Evolutionary conservation across 2,329 filamentous ascomycete species (phyloP).

Genomic region (Calonectria pseudoturangicola): DNA sequence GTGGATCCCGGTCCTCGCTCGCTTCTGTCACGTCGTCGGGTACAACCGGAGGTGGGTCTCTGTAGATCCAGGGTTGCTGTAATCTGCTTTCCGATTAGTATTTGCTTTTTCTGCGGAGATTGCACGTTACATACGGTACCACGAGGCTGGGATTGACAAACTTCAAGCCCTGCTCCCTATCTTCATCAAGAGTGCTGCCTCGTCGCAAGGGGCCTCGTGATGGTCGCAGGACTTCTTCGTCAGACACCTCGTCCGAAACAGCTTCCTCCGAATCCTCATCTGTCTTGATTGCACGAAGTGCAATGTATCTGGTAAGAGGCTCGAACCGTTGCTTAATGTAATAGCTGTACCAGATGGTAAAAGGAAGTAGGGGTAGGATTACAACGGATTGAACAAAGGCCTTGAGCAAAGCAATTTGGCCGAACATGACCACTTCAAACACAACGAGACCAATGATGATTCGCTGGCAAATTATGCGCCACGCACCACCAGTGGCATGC

Average conservation of each 20-base stretch:
- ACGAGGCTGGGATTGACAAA: constrained; percentile 88
- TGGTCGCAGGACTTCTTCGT: constrained; percentile 61
- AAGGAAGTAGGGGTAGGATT: constrained; percentile 84
- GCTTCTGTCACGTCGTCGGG: constrained; percentile 53
- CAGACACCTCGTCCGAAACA: constrained; percentile 61
- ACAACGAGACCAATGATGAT: constrained; percentile 90
- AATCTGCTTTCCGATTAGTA: constrained; percentile 66
- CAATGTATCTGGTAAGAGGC: constrained; percentile 93
- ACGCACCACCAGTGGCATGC: constrained; percentile 93
- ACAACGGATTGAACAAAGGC: constrained; percentile 84
- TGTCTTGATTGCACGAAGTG: constrained; percentile 87
- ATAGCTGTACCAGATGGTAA: constrained; percentile 92
- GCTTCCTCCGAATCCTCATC: constrained; percentile 64
- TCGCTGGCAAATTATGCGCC: constrained; percentile 97
- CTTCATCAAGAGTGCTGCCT: constrained; percentile 82
- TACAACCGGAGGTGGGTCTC: constrained; percentile 69
- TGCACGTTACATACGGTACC: constrained; percentile 72
- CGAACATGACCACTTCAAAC: constrained; percentile 93
- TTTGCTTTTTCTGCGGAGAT: constrained; percentile 20
- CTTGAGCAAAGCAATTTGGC: constrained; percentile 84
- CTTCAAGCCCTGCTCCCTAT: constrained; percentile 79
- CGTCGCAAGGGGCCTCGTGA: constrained; percentile 67
- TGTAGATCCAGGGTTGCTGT: constrained; percentile 82
- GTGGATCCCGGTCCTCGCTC: constrained; percentile 50
- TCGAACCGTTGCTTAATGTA: constrained; percentile 88